Base-by-base conservation (phyloP, 768 basidiomycete genomes). In the Amanita muscaria region DNA sequence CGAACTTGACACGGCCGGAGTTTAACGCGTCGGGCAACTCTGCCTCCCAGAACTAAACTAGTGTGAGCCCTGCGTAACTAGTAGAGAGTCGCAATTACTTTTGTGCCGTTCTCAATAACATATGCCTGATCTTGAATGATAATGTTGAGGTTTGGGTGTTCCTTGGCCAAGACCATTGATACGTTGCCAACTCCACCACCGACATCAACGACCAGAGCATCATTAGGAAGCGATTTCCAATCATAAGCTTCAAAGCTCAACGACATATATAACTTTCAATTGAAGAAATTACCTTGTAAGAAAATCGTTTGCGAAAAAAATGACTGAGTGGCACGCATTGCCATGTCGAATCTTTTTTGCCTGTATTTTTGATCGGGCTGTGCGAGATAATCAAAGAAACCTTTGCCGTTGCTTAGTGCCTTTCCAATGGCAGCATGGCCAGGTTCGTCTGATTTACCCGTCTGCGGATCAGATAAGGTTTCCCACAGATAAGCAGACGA, bases 131-230 rank as follows among this genome's bases (percentile, higher is more conserved):
- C 62, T 35, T 64, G 61, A 18, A 63, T 42, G 12, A 53, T 30
- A 12, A 56, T 41, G 23, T 51, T 53, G 3, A 60, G 48, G 23
- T 59, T 49, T 4, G 52, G 38, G 19, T 44, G 37, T 0, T 47
- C 39, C 39, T 49, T 45, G n/a, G 55, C 53, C 10, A 64, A 21
- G 14, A 50, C 27, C 16, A 60, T 33, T 0, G 61, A 43, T 16
- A 52, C 44, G n/a, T n/a, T n/a, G n/a, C n/a, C n/a, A n/a, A n/a
- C n/a, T n/a, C n/a, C n/a, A n/a, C n/a, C n/a, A n/a, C 56, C 61
- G 6, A 64, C 61, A 43, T 64, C 62, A 18, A 64, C 58, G n/a
- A 64, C 46, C n/a, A 56, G 27, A 6, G 53, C 48, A 12, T 44
- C 51, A 19, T 45, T 18, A 1, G 55, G 48, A 6, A 63, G 44